These are phyloP conservation scores for Strigomonas culicis DNA, from an alignment of 208 protist species.

Conservation along the genomic window DNA sequence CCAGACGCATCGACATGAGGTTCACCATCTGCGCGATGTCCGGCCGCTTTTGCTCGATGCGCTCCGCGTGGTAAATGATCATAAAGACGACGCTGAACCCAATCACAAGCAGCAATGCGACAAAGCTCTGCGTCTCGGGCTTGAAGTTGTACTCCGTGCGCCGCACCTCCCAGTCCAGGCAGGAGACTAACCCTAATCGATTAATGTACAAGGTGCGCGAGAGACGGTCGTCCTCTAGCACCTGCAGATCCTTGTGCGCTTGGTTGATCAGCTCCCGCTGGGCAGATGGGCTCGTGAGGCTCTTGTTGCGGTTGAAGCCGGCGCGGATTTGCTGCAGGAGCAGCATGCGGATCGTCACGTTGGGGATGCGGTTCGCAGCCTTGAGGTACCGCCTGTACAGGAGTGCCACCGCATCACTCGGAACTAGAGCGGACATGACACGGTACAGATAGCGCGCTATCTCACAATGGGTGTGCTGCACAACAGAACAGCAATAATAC, in stretches of 20 bases:
- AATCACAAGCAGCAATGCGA: constrained; percentile 34
- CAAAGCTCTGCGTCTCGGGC: constrained; percentile 53
- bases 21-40: constrained; percentile 82
- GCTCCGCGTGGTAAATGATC: constrained; percentile 35
- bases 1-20: constrained; percentile 78
- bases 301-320: constrained; percentile 68
- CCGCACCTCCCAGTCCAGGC: constrained; percentile 87
- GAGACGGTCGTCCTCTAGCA: constrained; percentile 81
- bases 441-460: neutral
- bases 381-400: constrained; percentile 89
- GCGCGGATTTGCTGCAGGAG: constrained; percentile 77
- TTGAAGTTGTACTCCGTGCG: constrained; percentile 86
- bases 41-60: constrained; percentile 46
- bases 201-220: constrained; percentile 89
- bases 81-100: constrained; percentile 40
- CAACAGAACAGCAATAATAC: neutral
- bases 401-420: constrained; percentile 73
- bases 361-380: constrained; percentile 74
- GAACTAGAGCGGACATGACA: constrained; percentile 72
- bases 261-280: constrained; percentile 84
- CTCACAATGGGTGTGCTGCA: neutral
- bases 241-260: constrained; percentile 75
- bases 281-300: constrained; percentile 61
- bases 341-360: constrained; percentile 87
- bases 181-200: constrained; percentile 82